These are phyloP conservation scores for Termitomyces sp. DNA, from an alignment of 768 basidiomycete species.

Conservation along the genomic window DNA sequence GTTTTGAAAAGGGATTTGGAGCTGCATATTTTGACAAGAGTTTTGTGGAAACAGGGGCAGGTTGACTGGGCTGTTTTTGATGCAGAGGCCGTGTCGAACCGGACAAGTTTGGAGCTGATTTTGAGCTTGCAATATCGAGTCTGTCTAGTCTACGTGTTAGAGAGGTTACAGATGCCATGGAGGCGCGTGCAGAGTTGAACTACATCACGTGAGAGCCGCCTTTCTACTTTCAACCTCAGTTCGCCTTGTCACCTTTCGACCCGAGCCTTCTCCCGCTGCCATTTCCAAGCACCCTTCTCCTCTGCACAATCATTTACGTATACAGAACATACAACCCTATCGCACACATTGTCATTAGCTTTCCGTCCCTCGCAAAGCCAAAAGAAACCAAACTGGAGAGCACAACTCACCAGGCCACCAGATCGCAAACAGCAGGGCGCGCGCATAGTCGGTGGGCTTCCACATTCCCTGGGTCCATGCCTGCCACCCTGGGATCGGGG, in stretches of 20 bases:
- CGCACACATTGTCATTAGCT: no score
- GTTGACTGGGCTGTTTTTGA: not conserved
- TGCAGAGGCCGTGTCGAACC: not conserved
- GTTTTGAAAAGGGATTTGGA: conserved; percentile 44
- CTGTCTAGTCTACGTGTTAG: not conserved
- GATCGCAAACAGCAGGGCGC: conserved; percentile 57
- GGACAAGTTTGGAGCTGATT: not conserved
- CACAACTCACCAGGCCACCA: conserved; percentile 81
- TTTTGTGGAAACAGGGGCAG: conserved; percentile 26
- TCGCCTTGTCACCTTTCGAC: conserved; percentile 6
- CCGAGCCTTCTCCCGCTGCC: not conserved
- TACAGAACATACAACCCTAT: conserved; percentile 48
- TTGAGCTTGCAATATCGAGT: not conserved
- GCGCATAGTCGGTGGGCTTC: conserved; percentile 51
- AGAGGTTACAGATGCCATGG: not conserved
- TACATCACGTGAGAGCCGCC: not conserved
- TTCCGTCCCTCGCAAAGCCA: not conserved
- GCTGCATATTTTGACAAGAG: conserved; percentile 72
- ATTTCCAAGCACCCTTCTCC: conserved; percentile 37
- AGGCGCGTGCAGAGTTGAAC: not conserved
- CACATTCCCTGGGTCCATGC: conserved; percentile 40
- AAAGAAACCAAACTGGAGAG: not conserved
- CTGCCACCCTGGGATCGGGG: conserved; percentile 37
- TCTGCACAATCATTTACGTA: conserved; percentile 49
- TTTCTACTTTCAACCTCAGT: no score